A percentile compares a stretch with the other conserved stretches of the same genome.
Conservation (phyloP, 805 yeast species). For the Ogataea allantospora region DNA sequence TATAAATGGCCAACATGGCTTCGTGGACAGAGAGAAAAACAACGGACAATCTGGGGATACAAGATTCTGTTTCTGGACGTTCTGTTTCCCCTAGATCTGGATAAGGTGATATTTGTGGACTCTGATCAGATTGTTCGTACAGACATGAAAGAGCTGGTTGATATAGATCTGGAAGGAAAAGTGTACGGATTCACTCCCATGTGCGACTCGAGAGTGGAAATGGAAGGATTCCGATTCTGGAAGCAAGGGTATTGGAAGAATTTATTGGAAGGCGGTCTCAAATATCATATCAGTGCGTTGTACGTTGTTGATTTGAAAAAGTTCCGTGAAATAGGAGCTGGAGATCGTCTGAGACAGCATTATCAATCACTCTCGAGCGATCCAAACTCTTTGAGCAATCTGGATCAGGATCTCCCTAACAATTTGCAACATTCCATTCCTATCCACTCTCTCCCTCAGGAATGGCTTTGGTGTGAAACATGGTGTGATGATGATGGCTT, state of each 20-base stretch:
- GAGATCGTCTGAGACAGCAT: conserved; percentile 77
- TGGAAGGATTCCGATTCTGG: conserved; percentile 91
- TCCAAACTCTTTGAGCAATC: conserved; percentile 71
- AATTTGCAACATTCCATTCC: conserved; percentile 68
- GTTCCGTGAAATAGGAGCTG: conserved; percentile 68
- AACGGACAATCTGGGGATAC: conserved; percentile 83
- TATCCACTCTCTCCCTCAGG: conserved; percentile 72
- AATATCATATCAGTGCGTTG: conserved; percentile 81
- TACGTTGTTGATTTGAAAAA: conserved; percentile 73
- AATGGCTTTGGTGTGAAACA: conserved; percentile 93
- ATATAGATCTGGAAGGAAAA: conserved; percentile 70
- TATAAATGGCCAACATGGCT: conserved; percentile 95
- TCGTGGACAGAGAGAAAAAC: conserved; percentile 71
- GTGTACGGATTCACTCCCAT: conserved; percentile 86
- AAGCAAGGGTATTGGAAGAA: conserved; percentile 86
- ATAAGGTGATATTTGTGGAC: conserved; percentile 80
- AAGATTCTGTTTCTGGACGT: conserved; percentile 86
- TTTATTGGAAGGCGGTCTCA: conserved; percentile 52
- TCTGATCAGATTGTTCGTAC: conserved; percentile 80
- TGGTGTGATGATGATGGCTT: conserved; percentile 76
- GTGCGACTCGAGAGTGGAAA: conserved; percentile 77
- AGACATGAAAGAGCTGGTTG: conserved; percentile 66
- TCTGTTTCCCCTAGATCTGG: conserved; percentile 74
- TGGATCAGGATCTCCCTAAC: conserved; percentile 94
- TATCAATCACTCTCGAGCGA: conserved; percentile 82